Conservation (phyloP, 352 stramenopile genomes). For the Phytophthora boehmeriae region DNA sequence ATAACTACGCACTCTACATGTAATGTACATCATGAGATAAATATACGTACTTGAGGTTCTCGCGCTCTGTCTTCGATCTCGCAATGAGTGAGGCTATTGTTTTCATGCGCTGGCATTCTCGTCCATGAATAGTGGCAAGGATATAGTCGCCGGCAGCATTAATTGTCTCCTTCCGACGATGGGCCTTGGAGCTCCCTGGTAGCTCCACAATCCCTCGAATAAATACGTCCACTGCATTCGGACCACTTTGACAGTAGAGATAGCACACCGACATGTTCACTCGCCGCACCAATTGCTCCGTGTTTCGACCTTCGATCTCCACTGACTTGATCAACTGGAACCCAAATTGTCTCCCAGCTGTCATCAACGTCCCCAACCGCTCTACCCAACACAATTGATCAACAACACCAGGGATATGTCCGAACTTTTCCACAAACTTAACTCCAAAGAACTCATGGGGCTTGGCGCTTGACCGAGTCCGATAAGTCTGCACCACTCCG, state of each 20-base stretch:
- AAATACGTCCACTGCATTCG: slow-evolving; percentile 58
- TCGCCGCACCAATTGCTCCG: slow-evolving; percentile 27
- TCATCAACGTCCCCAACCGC: slow-evolving; percentile 32
- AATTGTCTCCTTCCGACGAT: slow-evolving; percentile 25
- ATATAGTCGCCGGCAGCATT: slow-evolving; percentile 40
- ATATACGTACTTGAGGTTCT: slow-evolving; percentile 48
- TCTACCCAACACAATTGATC: slow-evolving; percentile 72
- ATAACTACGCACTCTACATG: background rate
- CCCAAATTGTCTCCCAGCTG: slow-evolving; percentile 34
- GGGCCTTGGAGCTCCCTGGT: slow-evolving; percentile 13
- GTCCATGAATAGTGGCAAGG: slow-evolving; percentile 44
- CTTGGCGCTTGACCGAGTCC: slow-evolving; percentile 27
- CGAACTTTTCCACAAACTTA: slow-evolving; percentile 61
- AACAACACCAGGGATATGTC: slow-evolving; percentile 29
- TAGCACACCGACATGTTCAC: slow-evolving; percentile 71
- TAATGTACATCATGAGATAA: background rate
- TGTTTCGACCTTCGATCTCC: slow-evolving; percentile 32
- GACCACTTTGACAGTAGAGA: slow-evolving; percentile 53
- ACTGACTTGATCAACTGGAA: slow-evolving; percentile 73
- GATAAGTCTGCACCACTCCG: slow-evolving; percentile 55
- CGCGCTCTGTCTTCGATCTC: slow-evolving; percentile 58
- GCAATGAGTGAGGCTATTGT: slow-evolving; percentile 60
- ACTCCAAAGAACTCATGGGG: slow-evolving; percentile 64
- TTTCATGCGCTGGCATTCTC: slow-evolving; percentile 58
- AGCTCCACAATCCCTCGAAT: slow-evolving; percentile 65